Conservation (phyloP, 331 rosid genomes). For the Malus hybrid region DNA sequence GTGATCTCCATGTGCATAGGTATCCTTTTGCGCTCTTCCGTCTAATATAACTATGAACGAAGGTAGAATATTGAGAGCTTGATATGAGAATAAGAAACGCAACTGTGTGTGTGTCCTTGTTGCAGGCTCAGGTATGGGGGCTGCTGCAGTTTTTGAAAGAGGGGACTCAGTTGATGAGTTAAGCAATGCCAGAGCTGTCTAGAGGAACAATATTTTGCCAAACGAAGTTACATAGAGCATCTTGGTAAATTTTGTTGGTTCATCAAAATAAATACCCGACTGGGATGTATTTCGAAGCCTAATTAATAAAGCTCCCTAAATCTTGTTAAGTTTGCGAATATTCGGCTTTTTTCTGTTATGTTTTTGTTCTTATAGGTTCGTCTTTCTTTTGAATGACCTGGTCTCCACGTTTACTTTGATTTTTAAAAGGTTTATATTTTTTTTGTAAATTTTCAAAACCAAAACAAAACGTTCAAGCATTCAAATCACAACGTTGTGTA, state of each 20-base stretch:
- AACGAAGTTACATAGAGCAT: not conserved
- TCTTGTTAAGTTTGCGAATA: no score
- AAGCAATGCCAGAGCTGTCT: slow-evolving; percentile 18
- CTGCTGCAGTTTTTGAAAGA: slow-evolving; percentile 89
- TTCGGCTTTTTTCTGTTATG: no score
- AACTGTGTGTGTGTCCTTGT: slow-evolving; percentile 1
- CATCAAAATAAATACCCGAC: not conserved
- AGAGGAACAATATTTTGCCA: not conserved
- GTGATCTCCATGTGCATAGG: slow-evolving; percentile 97
- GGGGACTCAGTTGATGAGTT: slow-evolving; percentile 49
- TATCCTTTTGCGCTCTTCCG: slow-evolving; percentile 16
- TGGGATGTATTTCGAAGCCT: not conserved
- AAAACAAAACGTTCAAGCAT: no score
- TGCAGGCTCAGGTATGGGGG: slow-evolving; percentile 94
- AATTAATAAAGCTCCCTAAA: no score
- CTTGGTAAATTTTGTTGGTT: not conserved
- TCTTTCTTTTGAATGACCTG: no score
- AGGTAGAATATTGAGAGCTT: not conserved
- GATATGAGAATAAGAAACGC: not conserved
- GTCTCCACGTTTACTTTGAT: no score
- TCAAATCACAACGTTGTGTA: no score
- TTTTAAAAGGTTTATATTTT: no score
- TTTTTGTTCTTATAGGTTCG: no score
- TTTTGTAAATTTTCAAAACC: no score
- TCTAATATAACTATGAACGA: not conserved